Conservation (phyloP, 441 rosid species). For the Brassica hybrid region DNA sequence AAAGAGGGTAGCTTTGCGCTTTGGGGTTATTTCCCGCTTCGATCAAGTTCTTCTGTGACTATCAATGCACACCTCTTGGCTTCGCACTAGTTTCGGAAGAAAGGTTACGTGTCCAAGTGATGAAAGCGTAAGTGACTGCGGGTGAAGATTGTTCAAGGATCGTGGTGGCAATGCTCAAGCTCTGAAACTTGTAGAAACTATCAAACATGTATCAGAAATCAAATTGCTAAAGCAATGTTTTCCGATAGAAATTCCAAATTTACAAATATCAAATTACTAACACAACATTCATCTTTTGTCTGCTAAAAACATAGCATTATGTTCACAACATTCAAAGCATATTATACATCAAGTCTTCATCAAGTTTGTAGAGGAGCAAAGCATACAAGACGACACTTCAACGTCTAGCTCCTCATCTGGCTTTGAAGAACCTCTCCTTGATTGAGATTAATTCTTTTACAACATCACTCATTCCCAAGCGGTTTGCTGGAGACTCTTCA, state of each 20-base stretch:
- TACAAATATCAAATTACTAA: not conserved
- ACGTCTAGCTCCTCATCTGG: not conserved
- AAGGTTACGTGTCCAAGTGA: constrained; percentile 46
- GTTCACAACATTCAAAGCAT: not conserved
- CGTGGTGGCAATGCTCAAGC: not conserved
- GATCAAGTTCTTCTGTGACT: too few species aligned
- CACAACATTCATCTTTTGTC: not conserved
- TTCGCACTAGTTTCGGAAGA: constrained; percentile 33
- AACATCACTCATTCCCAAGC: constrained; percentile 25
- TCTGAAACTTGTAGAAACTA: too few species aligned
- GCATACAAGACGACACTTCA: constrained; percentile 16
- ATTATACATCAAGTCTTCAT: not conserved
- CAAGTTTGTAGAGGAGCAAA: not conserved
- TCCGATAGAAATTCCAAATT: not conserved
- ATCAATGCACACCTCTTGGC: constrained; percentile 77
- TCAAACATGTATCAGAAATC: too few species aligned
- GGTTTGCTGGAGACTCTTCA: constrained; percentile 12
- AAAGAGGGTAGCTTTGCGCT: too few species aligned
- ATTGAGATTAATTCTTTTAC: constrained; percentile 16
- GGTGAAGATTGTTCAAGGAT: not conserved
- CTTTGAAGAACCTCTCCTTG: constrained; percentile 6
- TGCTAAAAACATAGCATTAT: not conserved
- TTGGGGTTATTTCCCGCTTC: too few species aligned
- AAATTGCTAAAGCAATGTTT: not conserved
- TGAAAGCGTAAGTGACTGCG: constrained; percentile 22